Percentiles rank a stretch among this genome's conserved stretches.
phyloP scores from a whole-genome alignment of 2,329 filamentous ascomycete genomes.

The Dendryphion nanum region DNA sequence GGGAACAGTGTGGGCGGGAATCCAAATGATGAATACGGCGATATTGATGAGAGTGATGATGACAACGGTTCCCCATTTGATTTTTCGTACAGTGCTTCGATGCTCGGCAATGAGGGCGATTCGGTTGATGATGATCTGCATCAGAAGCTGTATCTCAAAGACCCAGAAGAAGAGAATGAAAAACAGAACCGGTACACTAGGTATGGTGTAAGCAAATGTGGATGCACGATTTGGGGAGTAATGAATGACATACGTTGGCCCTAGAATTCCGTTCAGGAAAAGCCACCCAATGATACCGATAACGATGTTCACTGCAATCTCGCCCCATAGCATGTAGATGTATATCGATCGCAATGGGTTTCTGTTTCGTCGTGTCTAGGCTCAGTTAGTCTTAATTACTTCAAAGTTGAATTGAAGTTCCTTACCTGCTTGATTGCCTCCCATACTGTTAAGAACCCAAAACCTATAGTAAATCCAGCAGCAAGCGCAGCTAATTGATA shows the following conservation, averaged over 20 bases:
- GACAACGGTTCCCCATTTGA: constrained; percentile 50
- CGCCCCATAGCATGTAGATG: constrained; percentile 39
- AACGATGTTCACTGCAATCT: constrained; percentile 25
- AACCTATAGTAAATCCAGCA: constrained; percentile 36
- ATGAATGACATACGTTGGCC: constrained; percentile 21
- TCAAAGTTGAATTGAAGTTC: no score
- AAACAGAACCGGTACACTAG: constrained; percentile 30
- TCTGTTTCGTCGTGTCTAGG: constrained; percentile 33
- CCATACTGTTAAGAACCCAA: constrained; percentile 34
- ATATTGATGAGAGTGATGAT: constrained; percentile 53
- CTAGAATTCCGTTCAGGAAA: constrained; percentile 26
- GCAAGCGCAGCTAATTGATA: constrained; percentile 29
- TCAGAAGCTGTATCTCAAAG: constrained; percentile 47
- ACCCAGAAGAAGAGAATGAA: constrained; percentile 34
- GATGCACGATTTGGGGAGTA: background rate
- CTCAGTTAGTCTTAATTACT: no score
- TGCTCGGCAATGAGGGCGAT: constrained; percentile 50
- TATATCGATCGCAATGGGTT: constrained; percentile 33
- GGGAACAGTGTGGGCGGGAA: constrained; percentile 45
- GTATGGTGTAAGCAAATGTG: background rate
- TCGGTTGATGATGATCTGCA: constrained; percentile 58
- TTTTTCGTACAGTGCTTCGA: constrained; percentile 31
- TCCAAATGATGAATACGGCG: constrained; percentile 55
- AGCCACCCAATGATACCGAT: constrained; percentile 34
- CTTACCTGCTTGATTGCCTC: constrained; percentile 36